These are phyloP conservation scores for Casuarina glauca DNA, from an alignment of 306 rosid genomes.

Conservation along the genomic window DNA sequence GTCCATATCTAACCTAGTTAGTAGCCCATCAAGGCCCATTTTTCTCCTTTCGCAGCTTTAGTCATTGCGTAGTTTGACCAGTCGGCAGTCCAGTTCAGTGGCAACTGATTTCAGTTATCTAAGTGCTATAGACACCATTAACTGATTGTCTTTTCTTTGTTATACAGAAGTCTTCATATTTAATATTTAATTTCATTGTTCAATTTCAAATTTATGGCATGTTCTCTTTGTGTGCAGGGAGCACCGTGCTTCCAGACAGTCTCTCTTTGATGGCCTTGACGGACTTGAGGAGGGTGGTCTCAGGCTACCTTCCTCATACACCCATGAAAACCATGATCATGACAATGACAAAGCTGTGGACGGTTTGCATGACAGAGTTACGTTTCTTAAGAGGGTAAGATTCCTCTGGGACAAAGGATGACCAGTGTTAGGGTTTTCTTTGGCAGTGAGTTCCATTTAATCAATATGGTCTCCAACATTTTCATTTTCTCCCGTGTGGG, in stretches of 20 bases:
- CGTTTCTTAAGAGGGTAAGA: conserved; percentile 75
- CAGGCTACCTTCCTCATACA: conserved; percentile 64
- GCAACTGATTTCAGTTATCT: too few relatives aligned
- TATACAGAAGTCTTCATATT: conserved; percentile 11
- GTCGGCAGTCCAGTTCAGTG: too few relatives aligned
- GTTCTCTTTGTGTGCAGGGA: conserved; percentile 53
- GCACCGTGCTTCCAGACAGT: conserved; percentile 61
- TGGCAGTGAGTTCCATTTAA: neutral
- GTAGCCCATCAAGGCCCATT: too few relatives aligned
- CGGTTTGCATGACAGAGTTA: conserved; percentile 78
- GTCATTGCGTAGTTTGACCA: too few relatives aligned
- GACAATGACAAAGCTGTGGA: conserved; percentile 74
- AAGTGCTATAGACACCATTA: too few relatives aligned
- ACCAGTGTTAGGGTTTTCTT: neutral
- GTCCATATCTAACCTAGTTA: too few relatives aligned
- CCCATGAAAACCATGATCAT: conserved; percentile 61
- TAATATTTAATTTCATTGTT: neutral
- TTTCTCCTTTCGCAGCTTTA: too few relatives aligned
- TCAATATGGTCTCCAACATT: neutral
- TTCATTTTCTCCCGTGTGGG: neutral
- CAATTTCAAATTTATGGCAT: neutral
- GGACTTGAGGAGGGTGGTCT: conserved; percentile 93
- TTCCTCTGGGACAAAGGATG: conserved; percentile 6
- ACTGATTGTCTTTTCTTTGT: conserved; percentile 5
- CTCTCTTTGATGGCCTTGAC: conserved; percentile 65